These are phyloP conservation scores for Psilocybe tampanensis DNA, from an alignment of 768 basidiomycete species.

Conservation along the genomic window DNA sequence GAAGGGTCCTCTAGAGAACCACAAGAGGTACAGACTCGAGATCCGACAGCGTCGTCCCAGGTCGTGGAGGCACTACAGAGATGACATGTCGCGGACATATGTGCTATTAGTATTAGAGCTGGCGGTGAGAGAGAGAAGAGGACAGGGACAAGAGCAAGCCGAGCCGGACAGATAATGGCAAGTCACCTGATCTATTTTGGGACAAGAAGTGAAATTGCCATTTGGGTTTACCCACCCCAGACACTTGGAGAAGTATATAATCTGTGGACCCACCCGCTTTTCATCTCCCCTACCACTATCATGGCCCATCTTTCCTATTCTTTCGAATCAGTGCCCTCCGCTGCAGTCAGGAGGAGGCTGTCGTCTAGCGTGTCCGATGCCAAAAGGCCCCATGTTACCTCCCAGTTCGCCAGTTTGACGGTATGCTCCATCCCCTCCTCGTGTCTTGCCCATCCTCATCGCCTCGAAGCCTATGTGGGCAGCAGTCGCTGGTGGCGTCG, in stretches of 20 bases:
- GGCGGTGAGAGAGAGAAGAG: conserved; percentile 12
- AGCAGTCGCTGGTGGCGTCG: conserved; percentile 66
- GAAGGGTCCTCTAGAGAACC: conserved; percentile 69
- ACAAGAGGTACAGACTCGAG: conserved; percentile 68
- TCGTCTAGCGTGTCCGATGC: conserved; percentile 50
- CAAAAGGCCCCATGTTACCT: conserved; percentile 54
- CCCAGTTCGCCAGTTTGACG: conserved; percentile 64
- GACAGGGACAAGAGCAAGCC: conserved; percentile 2
- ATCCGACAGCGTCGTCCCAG: conserved; percentile 60
- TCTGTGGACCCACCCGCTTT: conserved; percentile 19
- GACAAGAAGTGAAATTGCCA: conserved; percentile 17
- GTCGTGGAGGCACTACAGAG: conserved; percentile 55
- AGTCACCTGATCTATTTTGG: not conserved
- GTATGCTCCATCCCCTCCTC: conserved; percentile 42
- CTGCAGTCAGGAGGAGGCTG: conserved; percentile 66
- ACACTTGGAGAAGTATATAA: conserved; percentile 30
- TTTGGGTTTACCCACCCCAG: conserved; percentile 25
- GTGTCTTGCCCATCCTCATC: conserved; percentile 21
- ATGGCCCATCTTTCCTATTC: conserved; percentile 51
- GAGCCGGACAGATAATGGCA: conserved; percentile 2
- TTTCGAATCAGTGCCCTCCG: conserved; percentile 70
- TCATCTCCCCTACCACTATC: conserved; percentile 31
- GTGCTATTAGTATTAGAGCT: too few species aligned
- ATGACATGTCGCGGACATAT: conserved; percentile 46
- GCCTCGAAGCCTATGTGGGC: conserved; percentile 81